These are phyloP conservation scores for Solanum sejunctum DNA, from an alignment of 257 asterid genomes.

Conservation along the genomic window DNA sequence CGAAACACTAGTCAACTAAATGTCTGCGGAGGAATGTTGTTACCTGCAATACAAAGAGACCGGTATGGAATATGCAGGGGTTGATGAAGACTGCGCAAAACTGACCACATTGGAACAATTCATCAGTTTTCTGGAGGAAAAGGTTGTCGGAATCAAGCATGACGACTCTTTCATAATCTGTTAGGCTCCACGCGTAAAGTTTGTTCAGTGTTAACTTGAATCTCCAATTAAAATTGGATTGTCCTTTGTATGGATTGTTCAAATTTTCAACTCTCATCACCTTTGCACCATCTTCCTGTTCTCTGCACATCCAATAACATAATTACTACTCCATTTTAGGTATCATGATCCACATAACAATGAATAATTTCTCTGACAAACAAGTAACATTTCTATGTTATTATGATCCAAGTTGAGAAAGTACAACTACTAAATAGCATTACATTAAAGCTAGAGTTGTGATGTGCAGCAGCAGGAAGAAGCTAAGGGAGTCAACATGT, in stretches of 20 bases:
- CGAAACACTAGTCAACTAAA: neutral
- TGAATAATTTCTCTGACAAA: neutral
- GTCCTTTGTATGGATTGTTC: conserved; percentile 48
- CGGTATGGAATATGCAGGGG: conserved; percentile 95
- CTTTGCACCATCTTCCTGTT: conserved; percentile 67
- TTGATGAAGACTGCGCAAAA: conserved; percentile 90
- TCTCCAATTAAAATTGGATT: conserved; percentile 41
- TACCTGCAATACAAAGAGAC: conserved; percentile 90
- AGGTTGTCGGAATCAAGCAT: conserved; percentile 96
- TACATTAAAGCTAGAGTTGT: neutral
- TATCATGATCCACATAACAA: neutral
- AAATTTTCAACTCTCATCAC: conserved; percentile 62
- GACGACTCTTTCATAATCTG: conserved; percentile 61
- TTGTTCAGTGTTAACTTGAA: conserved; percentile 74
- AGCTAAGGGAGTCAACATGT: too few species aligned
- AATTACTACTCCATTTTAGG: neutral
- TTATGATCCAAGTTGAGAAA: neutral
- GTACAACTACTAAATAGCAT: neutral
- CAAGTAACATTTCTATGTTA: neutral
- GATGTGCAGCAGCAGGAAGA: neutral
- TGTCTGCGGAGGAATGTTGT: neutral
- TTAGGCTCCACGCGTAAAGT: conserved; percentile 86
- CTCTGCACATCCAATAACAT: conserved; percentile 13
- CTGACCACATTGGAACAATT: conserved; percentile 81
- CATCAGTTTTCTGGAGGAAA: conserved; percentile 62